phyloP scores from a whole-genome alignment of 371 early-diverging fungal genomes.

The Lichtheimia ramosa region DNA sequence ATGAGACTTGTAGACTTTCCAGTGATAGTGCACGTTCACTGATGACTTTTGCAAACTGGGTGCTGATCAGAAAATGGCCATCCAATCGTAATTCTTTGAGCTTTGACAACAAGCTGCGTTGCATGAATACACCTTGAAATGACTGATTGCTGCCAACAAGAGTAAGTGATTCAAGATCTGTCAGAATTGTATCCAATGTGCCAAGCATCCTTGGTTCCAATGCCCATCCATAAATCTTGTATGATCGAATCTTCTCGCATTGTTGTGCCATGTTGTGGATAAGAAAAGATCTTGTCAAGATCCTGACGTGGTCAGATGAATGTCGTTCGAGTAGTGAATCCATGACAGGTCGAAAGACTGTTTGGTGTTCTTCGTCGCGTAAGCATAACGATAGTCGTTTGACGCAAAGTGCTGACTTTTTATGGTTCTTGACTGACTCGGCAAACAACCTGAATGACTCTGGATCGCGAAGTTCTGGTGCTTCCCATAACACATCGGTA shows the following conservation, averaged over 20 bases:
- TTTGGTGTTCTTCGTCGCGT: slow-evolving; percentile 11
- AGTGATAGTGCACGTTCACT: slow-evolving; percentile 14
- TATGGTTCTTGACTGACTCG: slow-evolving; percentile 4
- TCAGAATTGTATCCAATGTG: slow-evolving; percentile 9
- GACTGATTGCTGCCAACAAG: slow-evolving; percentile 29
- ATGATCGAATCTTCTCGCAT: slow-evolving; percentile 32
- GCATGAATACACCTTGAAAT: slow-evolving; percentile 6
- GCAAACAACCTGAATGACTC: slow-evolving; percentile 20
- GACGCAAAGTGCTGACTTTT: slow-evolving; percentile 27
- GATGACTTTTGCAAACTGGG: slow-evolving; percentile 13
- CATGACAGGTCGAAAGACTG: slow-evolving; percentile 20
- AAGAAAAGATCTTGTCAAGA: slow-evolving; percentile 18
- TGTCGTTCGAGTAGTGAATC: slow-evolving; percentile 16
- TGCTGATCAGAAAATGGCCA: slow-evolving; percentile 21
- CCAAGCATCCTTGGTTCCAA: slow-evolving; percentile 24
- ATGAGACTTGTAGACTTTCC: slow-evolving; percentile 22
- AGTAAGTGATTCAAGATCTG: slow-evolving; percentile 12
- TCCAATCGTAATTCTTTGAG: slow-evolving; percentile 23
- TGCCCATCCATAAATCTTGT: slow-evolving; percentile 43
- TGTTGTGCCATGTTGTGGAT: slow-evolving; percentile 16
- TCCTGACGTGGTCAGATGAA: slow-evolving; percentile 2
- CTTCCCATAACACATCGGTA: slow-evolving; percentile 35
- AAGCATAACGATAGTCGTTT: slow-evolving; percentile 22
- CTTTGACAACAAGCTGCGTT: slow-evolving; percentile 17
- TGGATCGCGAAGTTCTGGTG: slow-evolving; percentile 24